phyloP scores from a whole-genome alignment of 2,329 filamentous ascomycete species.

The Alternaria alternata region DNA sequence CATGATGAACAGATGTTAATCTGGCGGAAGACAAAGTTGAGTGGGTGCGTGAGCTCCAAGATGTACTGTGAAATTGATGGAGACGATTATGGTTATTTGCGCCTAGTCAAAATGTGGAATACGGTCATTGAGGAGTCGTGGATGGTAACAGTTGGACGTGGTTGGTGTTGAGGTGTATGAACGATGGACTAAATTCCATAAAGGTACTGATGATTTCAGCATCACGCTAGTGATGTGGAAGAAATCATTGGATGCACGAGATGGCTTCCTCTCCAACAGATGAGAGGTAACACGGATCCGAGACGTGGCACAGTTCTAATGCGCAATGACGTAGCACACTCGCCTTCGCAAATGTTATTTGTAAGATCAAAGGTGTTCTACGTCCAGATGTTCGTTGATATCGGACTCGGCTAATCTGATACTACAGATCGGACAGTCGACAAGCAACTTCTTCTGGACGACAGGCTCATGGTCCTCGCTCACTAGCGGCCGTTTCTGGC shows the following conservation, averaged over 20 bases:
- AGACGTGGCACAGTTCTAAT: background rate
- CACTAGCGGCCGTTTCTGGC: conserved; percentile 32
- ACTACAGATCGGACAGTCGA: conserved; percentile 54
- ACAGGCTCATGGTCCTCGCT: conserved; percentile 19
- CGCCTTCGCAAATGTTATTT: background rate
- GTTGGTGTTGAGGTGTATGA: too few relatives aligned
- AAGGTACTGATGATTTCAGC: too few relatives aligned
- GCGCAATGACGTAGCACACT: background rate
- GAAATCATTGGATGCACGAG: too few relatives aligned
- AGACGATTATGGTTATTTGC: too few relatives aligned
- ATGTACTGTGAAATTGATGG: background rate
- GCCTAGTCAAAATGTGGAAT: background rate
- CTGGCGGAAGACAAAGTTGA: background rate
- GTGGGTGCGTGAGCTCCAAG: background rate
- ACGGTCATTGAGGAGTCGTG: background rate
- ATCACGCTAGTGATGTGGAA: too few relatives aligned
- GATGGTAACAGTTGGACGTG: too few relatives aligned
- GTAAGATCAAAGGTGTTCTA: conserved; percentile 27
- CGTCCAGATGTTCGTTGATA: conserved; percentile 54
- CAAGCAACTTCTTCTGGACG: conserved; percentile 31
- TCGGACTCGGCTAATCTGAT: conserved; percentile 35
- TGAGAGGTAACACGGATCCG: background rate
- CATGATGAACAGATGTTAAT: background rate
- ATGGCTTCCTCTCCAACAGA: too few relatives aligned
- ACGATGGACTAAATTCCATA: too few relatives aligned